Conservation (phyloP, 2,329 filamentous ascomycete genomes). For the Alternaria novae-zelandiae region DNA sequence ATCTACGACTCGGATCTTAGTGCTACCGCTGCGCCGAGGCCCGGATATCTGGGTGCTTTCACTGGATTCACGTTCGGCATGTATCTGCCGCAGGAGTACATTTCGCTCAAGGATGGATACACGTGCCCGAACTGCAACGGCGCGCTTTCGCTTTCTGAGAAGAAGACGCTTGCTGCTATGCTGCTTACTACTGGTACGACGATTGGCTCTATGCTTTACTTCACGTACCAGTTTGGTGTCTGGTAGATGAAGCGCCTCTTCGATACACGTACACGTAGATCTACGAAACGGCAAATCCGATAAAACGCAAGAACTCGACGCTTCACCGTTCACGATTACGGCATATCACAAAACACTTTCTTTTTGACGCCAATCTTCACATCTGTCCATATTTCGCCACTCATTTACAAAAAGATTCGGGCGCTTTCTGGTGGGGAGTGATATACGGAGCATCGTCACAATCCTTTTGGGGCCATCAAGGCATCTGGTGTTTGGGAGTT, state of each 20-base stretch:
- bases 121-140: constrained; percentile 63
- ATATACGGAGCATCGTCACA: neutral
- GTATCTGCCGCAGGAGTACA: constrained; percentile 63
- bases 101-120: constrained; percentile 54
- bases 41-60: constrained; percentile 63
- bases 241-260: constrained; percentile 30
- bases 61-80: constrained; percentile 66
- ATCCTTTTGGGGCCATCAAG: neutral
- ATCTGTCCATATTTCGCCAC: constrained; percentile 31
- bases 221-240: constrained; percentile 54
- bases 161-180: constrained; percentile 62
- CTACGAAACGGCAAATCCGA: neutral
- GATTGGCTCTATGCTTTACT: constrained; percentile 63
- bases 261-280: neutral
- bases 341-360: constrained; percentile 17
- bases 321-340: constrained; percentile 21
- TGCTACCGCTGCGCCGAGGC: constrained; percentile 57
- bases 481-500: neutral
- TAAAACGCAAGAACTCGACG: constrained; percentile 1
- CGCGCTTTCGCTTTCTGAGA: constrained; percentile 60
- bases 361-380: constrained; percentile 19
- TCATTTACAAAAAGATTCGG: constrained; percentile 7
- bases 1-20: constrained; percentile 65
- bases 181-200: constrained; percentile 63
- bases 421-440: neutral